Conservation (phyloP, 495 filamentous ascomycete genomes). For the Talaromyces proteolyticus region DNA sequence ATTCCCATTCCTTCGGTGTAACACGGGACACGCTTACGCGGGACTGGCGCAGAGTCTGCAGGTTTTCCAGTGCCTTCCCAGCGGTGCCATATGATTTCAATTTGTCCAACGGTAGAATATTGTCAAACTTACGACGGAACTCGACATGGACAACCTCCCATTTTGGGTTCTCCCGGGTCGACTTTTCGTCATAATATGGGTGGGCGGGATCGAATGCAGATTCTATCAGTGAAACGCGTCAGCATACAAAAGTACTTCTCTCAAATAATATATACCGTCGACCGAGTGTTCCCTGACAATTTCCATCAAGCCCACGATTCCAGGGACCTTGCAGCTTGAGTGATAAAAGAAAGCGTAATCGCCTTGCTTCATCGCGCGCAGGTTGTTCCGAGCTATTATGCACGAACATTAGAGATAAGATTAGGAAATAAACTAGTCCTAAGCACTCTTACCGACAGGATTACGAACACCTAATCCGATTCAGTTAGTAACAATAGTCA, state of each 20-base stretch:
- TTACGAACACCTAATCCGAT: slow-evolving; percentile 49
- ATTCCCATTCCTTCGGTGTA: slow-evolving; percentile 68
- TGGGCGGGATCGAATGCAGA: slow-evolving; percentile 70
- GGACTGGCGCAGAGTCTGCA: slow-evolving; percentile 75
- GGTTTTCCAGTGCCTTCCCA: slow-evolving; percentile 63
- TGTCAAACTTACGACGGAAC: slow-evolving; percentile 74
- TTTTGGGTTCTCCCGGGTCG: slow-evolving; percentile 66
- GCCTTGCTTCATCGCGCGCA: slow-evolving; percentile 83
- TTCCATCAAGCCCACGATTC: slow-evolving; percentile 90
- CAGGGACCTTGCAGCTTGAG: slow-evolving; percentile 87
- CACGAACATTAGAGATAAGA: not conserved
- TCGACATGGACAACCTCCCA: slow-evolving; percentile 88
- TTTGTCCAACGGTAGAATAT: slow-evolving; percentile 65
- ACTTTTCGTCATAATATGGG: slow-evolving; percentile 79
- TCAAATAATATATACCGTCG: slow-evolving; percentile 53
- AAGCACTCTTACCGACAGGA: slow-evolving; percentile 35
- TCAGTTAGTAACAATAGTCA: slow-evolving; percentile 13
- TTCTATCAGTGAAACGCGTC: slow-evolving; percentile 40
- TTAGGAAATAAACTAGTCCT: slow-evolving; percentile 11
- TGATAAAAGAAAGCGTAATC: slow-evolving; percentile 97
- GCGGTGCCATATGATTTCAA: slow-evolving; percentile 56
- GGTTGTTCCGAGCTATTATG: slow-evolving; percentile 68
- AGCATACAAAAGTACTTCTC: not conserved
- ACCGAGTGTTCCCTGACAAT: slow-evolving; percentile 75
- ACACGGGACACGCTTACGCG: slow-evolving; percentile 84